phyloP scores from a whole-genome alignment of 164 flowering plant species.

The grape (Vitis vinifera) region ASM3070453v1 NC_081822.1:11997501-11998000 shows the following conservation, averaged over 20 bases:
- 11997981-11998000: constrained; percentile 69
- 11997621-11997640: no score
- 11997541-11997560: no score
- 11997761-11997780: neutral
- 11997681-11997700: neutral
- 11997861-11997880: neutral
- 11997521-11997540: no score
- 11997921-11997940: constrained; percentile 67
- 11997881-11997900: constrained; percentile 57
- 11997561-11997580: no score
- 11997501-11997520: no score
- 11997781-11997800: neutral
- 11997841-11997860: neutral
- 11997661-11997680: neutral
- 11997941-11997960: constrained; percentile 81
- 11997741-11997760: neutral
- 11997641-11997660: no score
- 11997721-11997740: neutral
- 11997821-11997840: neutral
- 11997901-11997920: constrained; percentile 84
- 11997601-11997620: no score
- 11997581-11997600: no score
- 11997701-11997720: neutral
- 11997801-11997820: neutral
- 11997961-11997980: constrained; percentile 59